phyloP scores from a whole-genome alignment of 202 grass and related monocot genomes.

The Bolboschoenoplectus hybrid region DNA sequence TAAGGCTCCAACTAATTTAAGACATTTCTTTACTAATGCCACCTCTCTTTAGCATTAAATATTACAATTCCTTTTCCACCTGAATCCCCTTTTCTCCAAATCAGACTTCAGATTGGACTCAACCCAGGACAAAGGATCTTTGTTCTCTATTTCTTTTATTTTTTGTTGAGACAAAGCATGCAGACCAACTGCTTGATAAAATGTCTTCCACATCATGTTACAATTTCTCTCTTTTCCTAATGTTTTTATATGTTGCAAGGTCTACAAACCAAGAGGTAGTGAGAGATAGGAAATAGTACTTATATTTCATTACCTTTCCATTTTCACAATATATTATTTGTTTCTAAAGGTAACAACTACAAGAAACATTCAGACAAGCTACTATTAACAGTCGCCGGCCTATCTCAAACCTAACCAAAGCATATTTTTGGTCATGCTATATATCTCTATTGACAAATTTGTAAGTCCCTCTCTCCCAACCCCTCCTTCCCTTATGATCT shows the following conservation, averaged over 20 bases:
- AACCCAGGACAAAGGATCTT: background rate
- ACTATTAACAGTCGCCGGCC: background rate
- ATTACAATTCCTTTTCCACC: background rate
- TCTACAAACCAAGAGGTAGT: background rate
- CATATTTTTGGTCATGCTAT: background rate
- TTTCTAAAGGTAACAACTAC: background rate
- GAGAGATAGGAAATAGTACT: background rate
- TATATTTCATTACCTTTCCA: background rate
- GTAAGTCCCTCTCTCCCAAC: background rate
- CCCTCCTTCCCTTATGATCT: background rate
- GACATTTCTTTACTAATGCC: background rate
- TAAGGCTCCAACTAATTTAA: background rate
- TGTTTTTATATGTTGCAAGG: background rate
- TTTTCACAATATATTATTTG: background rate
- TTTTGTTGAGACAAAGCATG: background rate
- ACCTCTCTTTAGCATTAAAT: background rate
- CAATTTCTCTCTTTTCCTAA: background rate
- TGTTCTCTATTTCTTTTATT: background rate
- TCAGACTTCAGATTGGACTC: background rate
- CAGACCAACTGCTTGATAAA: background rate
- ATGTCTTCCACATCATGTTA: background rate
- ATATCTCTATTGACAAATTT: background rate
- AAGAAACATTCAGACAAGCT: background rate
- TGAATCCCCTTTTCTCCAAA: background rate
- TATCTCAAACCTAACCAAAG: background rate